Base-by-base conservation (phyloP, 257 asterid genomes). In the Solanum raphanifolium region DNA sequence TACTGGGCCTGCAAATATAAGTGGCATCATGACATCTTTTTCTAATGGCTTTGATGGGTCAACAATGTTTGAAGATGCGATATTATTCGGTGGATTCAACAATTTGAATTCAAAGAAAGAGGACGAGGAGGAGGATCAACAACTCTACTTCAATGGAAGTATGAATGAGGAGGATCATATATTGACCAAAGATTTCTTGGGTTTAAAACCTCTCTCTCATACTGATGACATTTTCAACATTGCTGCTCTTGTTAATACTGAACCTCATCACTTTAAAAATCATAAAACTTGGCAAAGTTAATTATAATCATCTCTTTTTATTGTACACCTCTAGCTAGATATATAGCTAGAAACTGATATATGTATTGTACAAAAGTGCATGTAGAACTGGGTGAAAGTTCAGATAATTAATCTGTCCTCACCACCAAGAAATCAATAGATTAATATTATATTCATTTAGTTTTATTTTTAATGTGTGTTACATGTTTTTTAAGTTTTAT, bases 181-280 rank as follows among this genome's bases (percentile, higher is more conserved):
- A 52, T 52, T 52, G 92, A 96, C 99, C 0, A 95, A 96, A 88
- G 99, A 96, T 87, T 96, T 96, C 91, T 91, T 96, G 87, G 98
- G 99, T 60, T 88, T 96, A 78, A 92, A 95, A 91, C 94, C 96
- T 10, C 88, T 95, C 39, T 92, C 97, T 18, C 95, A 93, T 7
- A 91, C 88, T 87, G 98, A 94, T 87, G 98, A 94, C 13, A 90
- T 95, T 41, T 86, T 96, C 62, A 94, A 90, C 46, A 88, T 94
- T 2, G 92, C 98, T 81, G 93, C 93, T 88, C 88, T 93, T 23
- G 92, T 34, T 43, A 79, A 74, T 41, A 82, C 65, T 38, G 90
- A 13, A 92, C 60, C 31, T n/a, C 35, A 86, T 87, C 94, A 88
- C 27, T 87, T 71, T 32, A 89, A 88, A 68, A 83, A 65, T 62